Evolutionary conservation across 768 basidiomycete species (phyloP), one percentile per base, ranked within the genome.

Genomic region (Termitomyces sp.): DNA sequence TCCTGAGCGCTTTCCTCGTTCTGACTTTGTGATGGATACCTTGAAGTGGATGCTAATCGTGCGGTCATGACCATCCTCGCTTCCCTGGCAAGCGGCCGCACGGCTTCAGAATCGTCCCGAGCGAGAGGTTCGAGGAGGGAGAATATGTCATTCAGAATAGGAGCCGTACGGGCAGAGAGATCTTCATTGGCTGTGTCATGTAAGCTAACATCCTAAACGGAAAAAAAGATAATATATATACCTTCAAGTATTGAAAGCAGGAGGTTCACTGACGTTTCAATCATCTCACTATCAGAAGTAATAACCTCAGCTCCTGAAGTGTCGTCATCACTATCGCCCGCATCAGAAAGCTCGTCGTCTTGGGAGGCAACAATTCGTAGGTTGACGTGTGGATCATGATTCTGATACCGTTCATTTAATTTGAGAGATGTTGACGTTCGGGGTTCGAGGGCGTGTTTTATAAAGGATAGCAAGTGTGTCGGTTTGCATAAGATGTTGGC

Each of bases 171-270:
- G 6, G 84, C 81, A 7, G 89, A 87, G 39, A 92, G 73, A 20
- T 81, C 79, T 39, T 82, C 80, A 65, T 92, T 87, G 39, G 76
- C 82, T 83, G 59, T 22, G 50, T 52, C 51, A 61, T 50, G 16
- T 49, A n/a, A 65, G 39, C 11, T 38, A 1, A 18, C 32, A 52
- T 36, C 5, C n/a, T 7, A 2, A 53, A 52, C 32, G 46, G 40
- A 22, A 22, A 62, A 55, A 39, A 42, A 36, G 46, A 33, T 6
- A 3, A 13, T 7, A 20, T 22, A 55, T 73, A 63, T 66, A 94
- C 96, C 91, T 85, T 96, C 94, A 33, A 98, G 80, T 39, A 93
- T 82, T 1, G 95, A 88, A 4, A 98, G 81, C 28, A 98, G 75
- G 0, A 97, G 74, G 61, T 89, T 91, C 22, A 97, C 72, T 0